Percentiles rank a stretch among this genome's conserved stretches.
These are phyloP conservation scores for Begonia masoniana DNA, from an alignment of 306 rosid species.

Conservation along the genomic window DNA sequence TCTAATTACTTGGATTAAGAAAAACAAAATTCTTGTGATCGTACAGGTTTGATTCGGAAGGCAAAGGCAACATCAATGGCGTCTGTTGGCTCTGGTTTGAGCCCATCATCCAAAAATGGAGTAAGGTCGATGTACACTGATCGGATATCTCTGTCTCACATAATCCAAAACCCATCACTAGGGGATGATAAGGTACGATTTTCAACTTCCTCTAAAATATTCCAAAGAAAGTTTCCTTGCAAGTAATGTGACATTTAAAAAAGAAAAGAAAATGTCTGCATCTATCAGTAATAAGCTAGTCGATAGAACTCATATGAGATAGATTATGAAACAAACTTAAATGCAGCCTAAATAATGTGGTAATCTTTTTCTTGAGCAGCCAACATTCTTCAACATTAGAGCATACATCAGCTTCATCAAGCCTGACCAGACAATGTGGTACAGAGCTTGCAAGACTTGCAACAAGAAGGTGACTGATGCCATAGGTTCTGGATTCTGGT, in stretches of 20 bases:
- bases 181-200: constrained; percentile 67
- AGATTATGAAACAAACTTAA: too few relatives aligned
- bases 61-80: constrained; percentile 61
- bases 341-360: too few relatives aligned
- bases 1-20: neutral
- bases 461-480: constrained; percentile 78
- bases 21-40: neutral
- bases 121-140: constrained; percentile 61
- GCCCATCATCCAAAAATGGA: constrained; percentile 38
- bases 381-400: constrained; percentile 54
- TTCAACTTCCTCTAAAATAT: neutral
- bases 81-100: constrained; percentile 42
- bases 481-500: constrained; percentile 67
- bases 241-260: too few relatives aligned
- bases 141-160: constrained; percentile 39
- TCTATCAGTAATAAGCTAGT: too few relatives aligned
- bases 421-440: constrained; percentile 91
- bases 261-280: too few relatives aligned
- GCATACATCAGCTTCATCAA: constrained; percentile 49
- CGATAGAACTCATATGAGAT: too few relatives aligned
- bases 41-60: constrained; percentile 81
- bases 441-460: constrained; percentile 80
- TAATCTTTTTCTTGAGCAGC: constrained; percentile 27
- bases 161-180: constrained; percentile 41
- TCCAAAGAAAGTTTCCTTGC: neutral